Evolutionary conservation across 139 green algal genomes (phyloP).

Genomic region (Chlamydomonas eustigma): DNA sequence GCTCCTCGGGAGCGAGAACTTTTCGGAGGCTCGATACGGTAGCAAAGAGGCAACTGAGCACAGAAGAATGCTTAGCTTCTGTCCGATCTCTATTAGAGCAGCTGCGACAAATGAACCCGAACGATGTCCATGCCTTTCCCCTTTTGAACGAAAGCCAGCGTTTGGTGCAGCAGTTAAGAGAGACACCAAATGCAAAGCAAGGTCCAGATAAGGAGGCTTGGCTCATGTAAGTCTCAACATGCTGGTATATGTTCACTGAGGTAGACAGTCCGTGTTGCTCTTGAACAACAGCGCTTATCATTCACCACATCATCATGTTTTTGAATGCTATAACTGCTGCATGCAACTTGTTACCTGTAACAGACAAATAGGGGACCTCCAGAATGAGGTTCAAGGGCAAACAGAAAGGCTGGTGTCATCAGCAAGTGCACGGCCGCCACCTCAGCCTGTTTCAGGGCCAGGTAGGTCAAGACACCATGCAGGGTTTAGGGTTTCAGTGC

Average conservation of each 20-base stretch:
- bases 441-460: no score
- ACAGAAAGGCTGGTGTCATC: slow-evolving; percentile 7
- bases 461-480: no score
- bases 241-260: not conserved
- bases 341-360: not conserved
- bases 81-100: not conserved
- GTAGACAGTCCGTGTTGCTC: no score
- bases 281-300: no score
- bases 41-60: not conserved
- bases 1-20: not conserved
- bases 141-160: slow-evolving; percentile 15
- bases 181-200: not conserved
- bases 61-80: not conserved
- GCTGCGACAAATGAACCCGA: not conserved
- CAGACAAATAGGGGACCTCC: slow-evolving; percentile 12
- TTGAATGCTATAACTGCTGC: not conserved
- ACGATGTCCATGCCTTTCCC: slow-evolving; percentile 16
- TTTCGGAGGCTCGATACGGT: not conserved
- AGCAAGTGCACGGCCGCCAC: not conserved
- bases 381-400: slow-evolving; percentile 14
- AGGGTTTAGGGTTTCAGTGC: no score
- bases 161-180: slow-evolving; percentile 8
- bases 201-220: slow-evolving; percentile 3
- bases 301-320: not conserved
- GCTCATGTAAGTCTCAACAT: slow-evolving; percentile 9